Base-by-base conservation (phyloP, 192 early-diverging fungal species). In the Umbelopsis sp. region DNA sequence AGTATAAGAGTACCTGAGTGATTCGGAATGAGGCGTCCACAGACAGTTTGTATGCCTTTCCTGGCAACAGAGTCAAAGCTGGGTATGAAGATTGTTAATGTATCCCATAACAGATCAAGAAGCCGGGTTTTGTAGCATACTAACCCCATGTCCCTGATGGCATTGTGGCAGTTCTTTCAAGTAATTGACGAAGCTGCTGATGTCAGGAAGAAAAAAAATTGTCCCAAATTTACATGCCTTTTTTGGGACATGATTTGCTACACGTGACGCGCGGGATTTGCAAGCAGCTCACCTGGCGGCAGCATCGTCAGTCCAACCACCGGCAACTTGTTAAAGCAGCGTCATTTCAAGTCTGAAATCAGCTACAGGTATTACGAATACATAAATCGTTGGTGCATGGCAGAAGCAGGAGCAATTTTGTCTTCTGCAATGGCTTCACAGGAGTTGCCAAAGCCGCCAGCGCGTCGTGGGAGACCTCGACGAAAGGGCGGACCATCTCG, bases 381-480 rank as follows among this genome's bases (percentile, higher is more conserved):
- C 55, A 61, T 35, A 61, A 61, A 35, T 61, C 55, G 33, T 61
- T 30, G 55, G 55, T 61, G 55, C 55, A 61, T 61, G 55, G 55
- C 55, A 61, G 55, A 61, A 61, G 55, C 55, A 61, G 55, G 33
- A 61, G 55, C 55, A 61, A 61, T 61, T 18, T n/a, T 30, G 55
- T 35, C 30, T 61, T 61, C 55, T 61, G 55, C 33, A 30, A n/a
- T n/a, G 33, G 55, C 55, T 27, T 25, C 55, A 61, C 55, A 61
- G 55, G 55, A 61, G 27, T 25, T 61, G 27, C 21, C 25, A 61
- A 61, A 61, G 30, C 55, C 55, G 18, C 55, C 55, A 61, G 55
- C 55, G 27, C 55, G 55, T 61, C 55, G 55, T 35, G 55, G 55
- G 55, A 30, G 55, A 61, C 55, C 55, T 61, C 55, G 55, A 25